These are phyloP conservation scores for Tylopilus rubrobrunneus DNA, from an alignment of 768 basidiomycete genomes.

Conservation along the genomic window DNA sequence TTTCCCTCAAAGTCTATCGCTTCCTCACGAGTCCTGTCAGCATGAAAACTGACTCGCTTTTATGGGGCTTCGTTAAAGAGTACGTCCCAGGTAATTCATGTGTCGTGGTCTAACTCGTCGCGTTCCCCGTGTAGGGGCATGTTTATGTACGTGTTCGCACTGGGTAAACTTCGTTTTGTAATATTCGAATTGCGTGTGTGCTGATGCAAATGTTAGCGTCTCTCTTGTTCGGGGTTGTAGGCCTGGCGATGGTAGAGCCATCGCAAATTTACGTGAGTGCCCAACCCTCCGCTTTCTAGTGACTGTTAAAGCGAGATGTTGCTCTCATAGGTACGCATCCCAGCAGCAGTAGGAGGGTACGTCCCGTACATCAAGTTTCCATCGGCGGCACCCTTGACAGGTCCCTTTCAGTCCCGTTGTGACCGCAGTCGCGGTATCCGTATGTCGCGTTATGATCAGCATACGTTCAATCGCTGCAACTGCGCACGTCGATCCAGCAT, in stretches of 20 bases:
- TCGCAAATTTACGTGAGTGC: background rate
- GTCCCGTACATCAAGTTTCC: no score
- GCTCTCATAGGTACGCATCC: background rate
- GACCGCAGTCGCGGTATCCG: constrained; percentile 19
- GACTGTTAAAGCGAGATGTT: background rate
- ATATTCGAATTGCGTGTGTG: background rate
- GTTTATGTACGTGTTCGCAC: constrained; percentile 11
- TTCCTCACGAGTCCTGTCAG: constrained; percentile 5
- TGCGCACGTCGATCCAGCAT: constrained; percentile 39
- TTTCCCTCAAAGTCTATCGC: no score
- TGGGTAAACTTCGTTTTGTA: background rate
- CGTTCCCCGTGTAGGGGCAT: constrained; percentile 5
- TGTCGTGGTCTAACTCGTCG: background rate
- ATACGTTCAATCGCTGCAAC: constrained; percentile 33
- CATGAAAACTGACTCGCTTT: constrained; percentile 4
- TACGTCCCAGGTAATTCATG: background rate
- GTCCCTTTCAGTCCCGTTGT: background rate
- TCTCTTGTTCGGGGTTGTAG: constrained; percentile 1
- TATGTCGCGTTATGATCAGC: constrained; percentile 37
- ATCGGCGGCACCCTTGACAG: no score
- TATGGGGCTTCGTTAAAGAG: constrained; percentile 20
- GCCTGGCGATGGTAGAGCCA: constrained; percentile 9
- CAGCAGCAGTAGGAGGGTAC: constrained; percentile 3
- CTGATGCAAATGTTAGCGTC: constrained; percentile 1
- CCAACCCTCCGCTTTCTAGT: background rate